phyloP scores from a whole-genome alignment of 169 alveolate genomes.

The Cryptosporidium tyzzeri region DNA sequence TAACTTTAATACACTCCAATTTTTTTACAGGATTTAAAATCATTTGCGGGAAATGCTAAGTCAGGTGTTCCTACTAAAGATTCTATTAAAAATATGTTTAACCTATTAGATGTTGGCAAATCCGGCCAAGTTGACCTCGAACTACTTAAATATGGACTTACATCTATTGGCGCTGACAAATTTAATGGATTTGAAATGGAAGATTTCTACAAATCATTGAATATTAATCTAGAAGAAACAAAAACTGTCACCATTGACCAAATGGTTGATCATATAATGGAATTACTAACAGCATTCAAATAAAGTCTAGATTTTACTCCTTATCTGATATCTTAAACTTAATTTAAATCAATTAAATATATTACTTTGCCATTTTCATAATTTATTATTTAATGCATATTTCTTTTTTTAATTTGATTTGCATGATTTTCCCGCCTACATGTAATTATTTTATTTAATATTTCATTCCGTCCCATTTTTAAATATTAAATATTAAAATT shows the following conservation, averaged over 20 bases:
- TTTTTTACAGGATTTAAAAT: constrained; percentile 29
- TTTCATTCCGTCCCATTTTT: background rate
- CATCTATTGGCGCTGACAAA: constrained; percentile 43
- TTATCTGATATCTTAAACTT: background rate
- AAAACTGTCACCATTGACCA: constrained; percentile 17
- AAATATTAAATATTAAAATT: background rate
- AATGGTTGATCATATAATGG: background rate
- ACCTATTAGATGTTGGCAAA: constrained; percentile 41
- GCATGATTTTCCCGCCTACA: constrained; percentile 68
- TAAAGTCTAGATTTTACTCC: background rate
- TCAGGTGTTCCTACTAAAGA: constrained; percentile 13
- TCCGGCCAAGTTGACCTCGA: constrained; percentile 49
- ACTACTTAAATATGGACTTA: constrained; percentile 46
- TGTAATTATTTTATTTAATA: background rate
- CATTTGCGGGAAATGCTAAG: background rate
- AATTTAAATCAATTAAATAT: background rate
- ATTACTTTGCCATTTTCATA: background rate
- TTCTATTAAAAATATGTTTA: constrained; percentile 16
- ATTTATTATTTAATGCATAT: background rate
- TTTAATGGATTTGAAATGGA: constrained; percentile 18
- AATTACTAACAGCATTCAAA: constrained; percentile 8
- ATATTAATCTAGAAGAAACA: constrained; percentile 22
- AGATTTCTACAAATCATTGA: constrained; percentile 23
- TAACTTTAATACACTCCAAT: background rate
- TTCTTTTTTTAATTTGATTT: background rate